Percentiles rank a stretch among this genome's conserved stretches.
Conservation (phyloP, 768 basidiomycete species). For the Tulasnella sp. region DNA sequence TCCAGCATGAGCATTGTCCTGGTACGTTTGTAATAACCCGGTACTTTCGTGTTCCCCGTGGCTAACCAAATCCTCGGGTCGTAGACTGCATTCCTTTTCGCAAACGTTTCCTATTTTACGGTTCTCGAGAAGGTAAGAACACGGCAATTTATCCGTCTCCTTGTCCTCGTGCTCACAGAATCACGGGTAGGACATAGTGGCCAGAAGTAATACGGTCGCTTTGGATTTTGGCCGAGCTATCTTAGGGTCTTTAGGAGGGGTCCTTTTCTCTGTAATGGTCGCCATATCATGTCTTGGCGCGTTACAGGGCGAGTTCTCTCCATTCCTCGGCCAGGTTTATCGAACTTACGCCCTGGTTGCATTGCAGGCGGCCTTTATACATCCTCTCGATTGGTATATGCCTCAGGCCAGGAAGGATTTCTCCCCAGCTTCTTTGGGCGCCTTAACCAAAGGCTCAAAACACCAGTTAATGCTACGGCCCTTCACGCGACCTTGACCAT, state of each 20-base stretch:
- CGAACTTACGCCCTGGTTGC: conserved; percentile 15
- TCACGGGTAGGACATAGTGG: conserved; percentile 44
- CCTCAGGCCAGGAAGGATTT: conserved; percentile 82
- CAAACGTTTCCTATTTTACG: conserved; percentile 88
- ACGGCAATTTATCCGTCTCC: not conserved
- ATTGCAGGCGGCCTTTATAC: conserved; percentile 67
- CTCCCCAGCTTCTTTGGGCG: conserved; percentile 80
- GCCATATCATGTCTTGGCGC: conserved; percentile 95
- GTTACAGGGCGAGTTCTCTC: conserved; percentile 61
- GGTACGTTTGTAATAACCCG: conserved; percentile 42
- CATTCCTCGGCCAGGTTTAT: not conserved
- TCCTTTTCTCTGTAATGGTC: conserved; percentile 84
- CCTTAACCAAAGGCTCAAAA: conserved; percentile 67
- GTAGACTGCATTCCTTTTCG: conserved; percentile 69
- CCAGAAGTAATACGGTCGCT: conserved; percentile 79
- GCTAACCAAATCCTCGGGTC: not conserved
- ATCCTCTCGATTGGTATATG: conserved; percentile 78
- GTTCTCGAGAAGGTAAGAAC: conserved; percentile 72
- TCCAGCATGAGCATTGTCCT: conserved; percentile 81
- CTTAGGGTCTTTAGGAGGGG: conserved; percentile 82
- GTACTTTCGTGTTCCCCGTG: not conserved
- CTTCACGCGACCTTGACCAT: conserved; percentile 73
- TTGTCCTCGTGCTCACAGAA: not conserved
- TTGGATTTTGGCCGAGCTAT: conserved; percentile 87
- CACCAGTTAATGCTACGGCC: conserved; percentile 83